These are phyloP conservation scores for Sporobolomyces pararoseus DNA, from an alignment of 768 basidiomycete species.

Conservation along the genomic window DNA sequence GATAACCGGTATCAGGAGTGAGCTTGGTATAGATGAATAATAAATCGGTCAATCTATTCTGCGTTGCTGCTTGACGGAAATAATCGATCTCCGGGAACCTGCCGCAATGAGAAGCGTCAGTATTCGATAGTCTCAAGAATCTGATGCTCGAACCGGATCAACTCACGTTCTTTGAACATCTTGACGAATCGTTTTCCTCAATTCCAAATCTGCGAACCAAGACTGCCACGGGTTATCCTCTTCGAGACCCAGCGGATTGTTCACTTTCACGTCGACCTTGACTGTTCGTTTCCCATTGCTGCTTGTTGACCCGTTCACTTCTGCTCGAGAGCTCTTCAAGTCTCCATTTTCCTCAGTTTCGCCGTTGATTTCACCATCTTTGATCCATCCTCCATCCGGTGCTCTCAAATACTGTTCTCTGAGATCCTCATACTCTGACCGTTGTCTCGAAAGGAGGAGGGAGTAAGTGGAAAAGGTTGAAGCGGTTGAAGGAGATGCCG, in stretches of 20 bases:
- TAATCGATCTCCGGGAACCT: constrained; percentile 96
- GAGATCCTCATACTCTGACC: constrained; percentile 55
- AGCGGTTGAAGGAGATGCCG: constrained; percentile 4
- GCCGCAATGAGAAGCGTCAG: background rate
- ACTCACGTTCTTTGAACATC: constrained; percentile 93
- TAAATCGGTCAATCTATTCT: constrained; percentile 75
- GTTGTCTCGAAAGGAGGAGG: constrained; percentile 38
- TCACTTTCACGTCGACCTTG: constrained; percentile 19
- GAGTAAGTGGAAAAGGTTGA: constrained; percentile 34
- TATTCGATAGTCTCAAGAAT: too few relatives aligned
- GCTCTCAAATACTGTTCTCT: constrained; percentile 70
- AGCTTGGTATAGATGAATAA: constrained; percentile 77
- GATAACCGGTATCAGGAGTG: constrained; percentile 80
- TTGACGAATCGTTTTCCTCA: constrained; percentile 81
- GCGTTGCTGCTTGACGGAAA: constrained; percentile 72
- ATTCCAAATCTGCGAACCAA: constrained; percentile 85
- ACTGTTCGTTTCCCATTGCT: constrained; percentile 60
- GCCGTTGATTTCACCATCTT: constrained; percentile 52
- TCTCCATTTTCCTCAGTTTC: constrained; percentile 40
- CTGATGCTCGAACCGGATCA: background rate
- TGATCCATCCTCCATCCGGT: constrained; percentile 79
- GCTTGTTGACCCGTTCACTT: constrained; percentile 70
- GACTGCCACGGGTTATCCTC: constrained; percentile 86
- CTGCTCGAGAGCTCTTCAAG: constrained; percentile 56
- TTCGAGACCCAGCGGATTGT: constrained; percentile 32